These are phyloP conservation scores for Chlamydomonas reinhardtii DNA, from an alignment of 163 green algal genomes.

Conservation along the genomic window DNA sequence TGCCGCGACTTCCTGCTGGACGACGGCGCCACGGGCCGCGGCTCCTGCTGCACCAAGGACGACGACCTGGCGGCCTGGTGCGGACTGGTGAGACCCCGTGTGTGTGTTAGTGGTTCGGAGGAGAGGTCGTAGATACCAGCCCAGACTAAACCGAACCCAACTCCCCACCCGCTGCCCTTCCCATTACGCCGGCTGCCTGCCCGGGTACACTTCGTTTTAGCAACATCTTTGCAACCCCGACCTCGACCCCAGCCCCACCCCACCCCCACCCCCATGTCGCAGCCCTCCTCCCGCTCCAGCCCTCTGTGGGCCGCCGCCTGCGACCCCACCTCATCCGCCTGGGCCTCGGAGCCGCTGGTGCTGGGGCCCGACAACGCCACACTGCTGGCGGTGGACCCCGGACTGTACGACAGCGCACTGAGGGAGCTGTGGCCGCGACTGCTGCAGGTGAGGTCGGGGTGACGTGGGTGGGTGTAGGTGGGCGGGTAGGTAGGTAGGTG, in stretches of 20 bases:
- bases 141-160: no score
- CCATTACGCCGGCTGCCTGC: no score
- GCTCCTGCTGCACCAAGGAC: conserved; percentile 73
- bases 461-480: no score
- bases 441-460: conserved; percentile 37
- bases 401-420: background rate
- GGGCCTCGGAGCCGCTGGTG: conserved; percentile 30
- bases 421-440: conserved; percentile 10
- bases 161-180: no score
- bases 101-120: no score
- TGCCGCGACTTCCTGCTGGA: conserved; percentile 67
- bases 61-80: conserved; percentile 63
- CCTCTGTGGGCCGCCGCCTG: conserved; percentile 37
- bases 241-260: no score
- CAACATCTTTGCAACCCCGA: no score
- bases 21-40: conserved; percentile 36
- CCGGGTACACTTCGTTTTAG: no score
- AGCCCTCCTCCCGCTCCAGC: conserved; percentile 7
- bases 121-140: no score
- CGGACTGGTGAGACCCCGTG: conserved; percentile 33
- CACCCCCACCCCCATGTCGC: background rate
- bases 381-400: conserved; percentile 20
- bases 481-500: background rate
- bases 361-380: conserved; percentile 55
- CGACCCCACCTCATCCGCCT: conserved; percentile 35